phyloP scores from a whole-genome alignment of 2,329 filamentous ascomycete genomes.

The Onygenales sp. region DNA sequence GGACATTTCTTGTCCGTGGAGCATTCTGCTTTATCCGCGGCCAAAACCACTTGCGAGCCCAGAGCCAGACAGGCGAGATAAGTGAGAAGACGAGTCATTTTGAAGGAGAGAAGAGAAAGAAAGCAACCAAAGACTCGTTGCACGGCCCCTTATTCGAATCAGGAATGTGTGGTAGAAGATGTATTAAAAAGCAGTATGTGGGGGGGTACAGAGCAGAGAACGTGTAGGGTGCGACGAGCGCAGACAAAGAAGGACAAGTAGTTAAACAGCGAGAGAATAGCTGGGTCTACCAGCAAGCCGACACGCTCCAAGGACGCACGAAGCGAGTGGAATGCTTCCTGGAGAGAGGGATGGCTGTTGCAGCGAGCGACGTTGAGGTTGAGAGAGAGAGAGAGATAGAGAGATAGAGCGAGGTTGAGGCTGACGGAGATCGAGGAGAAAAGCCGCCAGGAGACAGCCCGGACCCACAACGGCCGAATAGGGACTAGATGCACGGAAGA shows the following conservation, averaged over 20 bases:
- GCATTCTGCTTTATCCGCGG: slow-evolving; percentile 25
- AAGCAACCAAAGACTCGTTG: not conserved
- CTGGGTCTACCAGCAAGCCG: slow-evolving; percentile 2
- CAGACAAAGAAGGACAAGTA: slow-evolving; percentile 3
- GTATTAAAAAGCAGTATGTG: slow-evolving; percentile 6
- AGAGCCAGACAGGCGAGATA: slow-evolving; percentile 23
- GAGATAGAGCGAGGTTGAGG: too few species aligned
- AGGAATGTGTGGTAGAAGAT: not conserved
- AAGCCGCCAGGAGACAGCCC: too few species aligned
- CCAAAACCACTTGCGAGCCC: slow-evolving; percentile 23
- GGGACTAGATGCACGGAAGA: too few species aligned
- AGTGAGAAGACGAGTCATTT: slow-evolving; percentile 28
- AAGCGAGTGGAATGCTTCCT: slow-evolving; percentile 11
- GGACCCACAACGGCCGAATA: too few species aligned
- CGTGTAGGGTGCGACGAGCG: not conserved
- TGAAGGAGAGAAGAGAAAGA: slow-evolving; percentile 5
- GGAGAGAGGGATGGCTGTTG: not conserved
- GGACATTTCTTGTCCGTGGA: slow-evolving; percentile 54
- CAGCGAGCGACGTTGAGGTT: not conserved
- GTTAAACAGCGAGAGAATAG: slow-evolving; percentile 5
- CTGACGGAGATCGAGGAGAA: too few species aligned
- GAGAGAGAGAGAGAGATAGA: too few species aligned
- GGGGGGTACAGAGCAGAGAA: slow-evolving; percentile 13
- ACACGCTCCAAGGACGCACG: slow-evolving; percentile 4
- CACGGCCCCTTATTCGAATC: too few species aligned